These are phyloP conservation scores for Pseudotsuga menziesii DNA, from an alignment of 75 land plant species.

Conservation along the genomic window DNA sequence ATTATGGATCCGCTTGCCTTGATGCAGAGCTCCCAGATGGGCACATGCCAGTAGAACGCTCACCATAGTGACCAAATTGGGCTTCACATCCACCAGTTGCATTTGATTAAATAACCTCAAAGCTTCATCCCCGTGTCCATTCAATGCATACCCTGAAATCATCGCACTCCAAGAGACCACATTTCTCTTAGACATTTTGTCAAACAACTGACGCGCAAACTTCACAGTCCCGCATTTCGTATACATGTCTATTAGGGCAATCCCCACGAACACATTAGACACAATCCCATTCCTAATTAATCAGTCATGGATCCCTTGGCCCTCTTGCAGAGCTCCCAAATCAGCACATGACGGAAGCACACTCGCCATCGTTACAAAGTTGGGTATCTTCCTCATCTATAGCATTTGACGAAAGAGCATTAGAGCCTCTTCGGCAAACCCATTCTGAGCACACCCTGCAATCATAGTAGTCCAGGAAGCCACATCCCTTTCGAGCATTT, in stretches of 20 bases:
- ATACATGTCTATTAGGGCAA: constrained; percentile 42
- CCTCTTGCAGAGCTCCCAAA: constrained; percentile 10
- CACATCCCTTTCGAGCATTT: constrained; percentile 1
- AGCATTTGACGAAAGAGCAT: constrained; percentile 9
- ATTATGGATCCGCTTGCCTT: constrained; percentile 38
- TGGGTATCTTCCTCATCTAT: constrained; percentile 10
- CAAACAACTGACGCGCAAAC: constrained; percentile 35
- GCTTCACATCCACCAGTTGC: constrained; percentile 29
- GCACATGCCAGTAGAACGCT: constrained; percentile 53
- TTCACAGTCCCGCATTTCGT: constrained; percentile 25
- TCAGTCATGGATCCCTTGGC: constrained; percentile 30
- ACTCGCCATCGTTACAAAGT: constrained; percentile 13
- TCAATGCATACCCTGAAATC: constrained; percentile 26
- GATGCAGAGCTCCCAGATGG: constrained; percentile 8
- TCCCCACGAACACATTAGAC: constrained; percentile 40
- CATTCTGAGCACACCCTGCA: constrained; percentile 17
- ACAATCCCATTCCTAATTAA: constrained; percentile 24
- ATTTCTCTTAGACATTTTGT: constrained; percentile 35
- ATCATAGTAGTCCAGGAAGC: constrained; percentile 7
- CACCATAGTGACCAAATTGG: constrained; percentile 43
- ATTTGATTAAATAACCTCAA: constrained; percentile 33
- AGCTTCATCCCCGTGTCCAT: constrained; percentile 24
- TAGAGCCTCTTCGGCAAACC: not conserved
- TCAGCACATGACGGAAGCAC: constrained; percentile 22
- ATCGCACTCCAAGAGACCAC: constrained; percentile 53